These are phyloP conservation scores for Ziziphus jujuba DNA, from an alignment of 306 rosid species.

Conservation along the genomic window DNA sequence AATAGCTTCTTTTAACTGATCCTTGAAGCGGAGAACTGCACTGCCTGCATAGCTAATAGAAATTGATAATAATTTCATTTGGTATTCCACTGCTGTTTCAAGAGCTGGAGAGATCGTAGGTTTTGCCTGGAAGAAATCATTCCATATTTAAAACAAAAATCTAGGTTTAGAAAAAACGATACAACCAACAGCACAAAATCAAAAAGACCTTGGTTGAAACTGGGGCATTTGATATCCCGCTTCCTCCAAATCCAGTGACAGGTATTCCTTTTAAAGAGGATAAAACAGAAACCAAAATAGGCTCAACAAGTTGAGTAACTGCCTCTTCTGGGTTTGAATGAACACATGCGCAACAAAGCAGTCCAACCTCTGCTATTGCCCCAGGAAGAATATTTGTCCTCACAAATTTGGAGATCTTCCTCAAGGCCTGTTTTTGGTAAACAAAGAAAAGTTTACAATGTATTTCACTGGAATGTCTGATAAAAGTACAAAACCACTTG, in stretches of 20 bases:
- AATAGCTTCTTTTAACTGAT: slow-evolving; percentile 71
- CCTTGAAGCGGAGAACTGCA: slow-evolving; percentile 69
- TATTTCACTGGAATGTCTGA: slow-evolving; percentile 15
- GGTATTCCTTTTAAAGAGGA: slow-evolving; percentile 86
- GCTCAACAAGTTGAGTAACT: slow-evolving; percentile 77
- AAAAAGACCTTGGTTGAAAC: slow-evolving; percentile 61
- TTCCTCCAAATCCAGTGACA: slow-evolving; percentile 80
- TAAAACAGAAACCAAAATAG: slow-evolving; percentile 70
- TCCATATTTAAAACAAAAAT: slow-evolving; percentile 28
- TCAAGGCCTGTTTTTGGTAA: slow-evolving; percentile 65
- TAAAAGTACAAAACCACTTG: background rate
- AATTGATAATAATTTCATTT: slow-evolving; percentile 79
- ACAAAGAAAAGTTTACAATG: slow-evolving; percentile 27
- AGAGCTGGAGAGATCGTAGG: slow-evolving; percentile 92
- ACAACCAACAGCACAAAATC: slow-evolving; percentile 28
- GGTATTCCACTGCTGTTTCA: slow-evolving; percentile 94
- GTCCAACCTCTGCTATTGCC: slow-evolving; percentile 96
- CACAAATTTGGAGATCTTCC: slow-evolving; percentile 92
- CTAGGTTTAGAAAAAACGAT: slow-evolving; percentile 20
- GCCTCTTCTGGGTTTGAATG: slow-evolving; percentile 95
- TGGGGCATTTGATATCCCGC: slow-evolving; percentile 52
- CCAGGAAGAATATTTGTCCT: slow-evolving; percentile 97
- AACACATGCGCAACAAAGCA: slow-evolving; percentile 95
- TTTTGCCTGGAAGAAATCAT: slow-evolving; percentile 60
- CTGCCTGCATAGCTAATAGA: slow-evolving; percentile 89